These are phyloP conservation scores for Fusarium sp. DNA, from an alignment of 2,329 filamentous ascomycete genomes.

Conservation along the genomic window DNA sequence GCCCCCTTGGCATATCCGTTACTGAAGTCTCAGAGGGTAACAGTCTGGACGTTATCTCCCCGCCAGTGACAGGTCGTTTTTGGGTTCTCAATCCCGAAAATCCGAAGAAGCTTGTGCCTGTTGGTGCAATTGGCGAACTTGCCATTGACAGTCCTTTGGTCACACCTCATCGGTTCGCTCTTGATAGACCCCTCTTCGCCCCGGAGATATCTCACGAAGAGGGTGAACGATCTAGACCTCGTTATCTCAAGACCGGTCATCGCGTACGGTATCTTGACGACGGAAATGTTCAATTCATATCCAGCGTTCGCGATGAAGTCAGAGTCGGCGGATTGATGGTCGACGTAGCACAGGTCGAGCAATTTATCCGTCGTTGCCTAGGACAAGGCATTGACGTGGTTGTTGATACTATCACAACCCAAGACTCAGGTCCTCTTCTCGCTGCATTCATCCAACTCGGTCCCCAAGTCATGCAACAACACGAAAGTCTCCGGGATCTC, in stretches of 20 bases:
- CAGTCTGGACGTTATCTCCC: conserved; percentile 59
- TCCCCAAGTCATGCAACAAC: conserved; percentile 54
- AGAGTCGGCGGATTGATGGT: conserved; percentile 57
- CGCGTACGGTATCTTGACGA: conserved; percentile 63
- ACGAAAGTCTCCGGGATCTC: conserved; percentile 57
- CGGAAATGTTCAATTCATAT: conserved; percentile 64
- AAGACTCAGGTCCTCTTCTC: conserved; percentile 58
- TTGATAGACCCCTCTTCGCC: conserved; percentile 50
- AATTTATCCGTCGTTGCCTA: conserved; percentile 61
- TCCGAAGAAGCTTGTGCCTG: conserved; percentile 63
- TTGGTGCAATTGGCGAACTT: conserved; percentile 70
- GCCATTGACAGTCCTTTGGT: conserved; percentile 66
- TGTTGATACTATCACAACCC: conserved; percentile 63
- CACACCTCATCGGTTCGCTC: conserved; percentile 54
- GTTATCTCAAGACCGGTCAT: conserved; percentile 66
- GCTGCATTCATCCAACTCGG: conserved; percentile 65
- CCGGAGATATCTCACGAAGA: conserved; percentile 5
- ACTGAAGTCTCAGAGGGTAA: conserved; percentile 57
- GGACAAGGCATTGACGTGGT: conserved; percentile 63
- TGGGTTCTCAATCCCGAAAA: conserved; percentile 68
- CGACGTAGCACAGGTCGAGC: conserved; percentile 61
- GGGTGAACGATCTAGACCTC: conserved; percentile 42
- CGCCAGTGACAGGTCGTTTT: conserved; percentile 63
- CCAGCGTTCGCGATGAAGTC: conserved; percentile 58
- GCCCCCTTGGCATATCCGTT: conserved; percentile 65